Conservation (phyloP, 1,139 yeast species). For the Hyphopichia burtonii region DNA sequence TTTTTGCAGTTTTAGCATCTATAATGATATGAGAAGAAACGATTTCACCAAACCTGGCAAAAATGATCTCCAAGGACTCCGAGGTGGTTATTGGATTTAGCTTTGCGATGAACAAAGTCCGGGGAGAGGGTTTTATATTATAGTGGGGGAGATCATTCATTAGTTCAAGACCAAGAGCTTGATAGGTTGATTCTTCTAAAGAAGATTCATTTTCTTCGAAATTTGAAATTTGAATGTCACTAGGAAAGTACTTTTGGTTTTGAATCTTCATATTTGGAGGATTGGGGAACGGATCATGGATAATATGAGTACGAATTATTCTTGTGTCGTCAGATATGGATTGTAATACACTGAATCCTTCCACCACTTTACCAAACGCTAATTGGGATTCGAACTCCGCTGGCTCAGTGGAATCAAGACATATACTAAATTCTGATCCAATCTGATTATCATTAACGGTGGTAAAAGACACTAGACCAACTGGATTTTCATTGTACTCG, state of each 20-base stretch:
- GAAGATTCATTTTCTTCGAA: conserved; percentile 1
- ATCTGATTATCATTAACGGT: conserved; percentile 13
- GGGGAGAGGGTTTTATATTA: conserved; percentile 59
- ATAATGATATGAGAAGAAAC: conserved; percentile 50
- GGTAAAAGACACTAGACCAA: conserved; percentile 24
- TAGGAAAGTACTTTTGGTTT: conserved; percentile 2
- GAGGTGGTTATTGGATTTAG: conserved; percentile 59
- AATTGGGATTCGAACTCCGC: conserved; percentile 13
- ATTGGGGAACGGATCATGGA: conserved; percentile 57
- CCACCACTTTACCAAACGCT: conserved; percentile 53
- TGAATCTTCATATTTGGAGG: conserved; percentile 5
- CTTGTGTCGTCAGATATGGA: conserved; percentile 45
- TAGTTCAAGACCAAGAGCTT: conserved; percentile 59
- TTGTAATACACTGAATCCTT: conserved; percentile 49
- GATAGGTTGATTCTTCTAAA: conserved; percentile 10
- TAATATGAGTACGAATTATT: conserved; percentile 47
- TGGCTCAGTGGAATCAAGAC: conserved; percentile 13
- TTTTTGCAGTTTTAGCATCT: conserved; percentile 37
- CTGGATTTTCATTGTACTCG: conserved; percentile 29
- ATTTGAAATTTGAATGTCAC: conserved; percentile 2
- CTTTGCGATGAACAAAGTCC: conserved; percentile 60
- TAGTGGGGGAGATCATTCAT: conserved; percentile 66
- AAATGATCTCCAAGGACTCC: conserved; percentile 53
- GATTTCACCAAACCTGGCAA: conserved; percentile 59
- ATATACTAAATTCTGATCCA: conserved; percentile 28